phyloP scores from a whole-genome alignment of 768 basidiomycete genomes.

The Suillus decipiens region DNA sequence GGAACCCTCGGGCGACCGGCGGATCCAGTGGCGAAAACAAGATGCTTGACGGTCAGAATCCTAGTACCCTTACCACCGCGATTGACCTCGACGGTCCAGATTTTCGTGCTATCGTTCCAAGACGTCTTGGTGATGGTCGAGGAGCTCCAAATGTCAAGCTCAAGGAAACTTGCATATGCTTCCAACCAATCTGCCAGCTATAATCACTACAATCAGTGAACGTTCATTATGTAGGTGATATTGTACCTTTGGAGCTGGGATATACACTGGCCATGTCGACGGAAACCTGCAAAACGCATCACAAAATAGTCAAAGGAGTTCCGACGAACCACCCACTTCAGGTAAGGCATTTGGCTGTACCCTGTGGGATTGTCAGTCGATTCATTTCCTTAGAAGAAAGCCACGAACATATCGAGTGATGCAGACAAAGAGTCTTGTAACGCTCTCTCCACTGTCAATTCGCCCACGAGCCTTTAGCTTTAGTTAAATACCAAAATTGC shows the following conservation, averaged over 20 bases:
- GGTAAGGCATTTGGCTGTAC: constrained; percentile 58
- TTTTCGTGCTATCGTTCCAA: constrained; percentile 39
- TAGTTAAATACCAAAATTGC: background rate
- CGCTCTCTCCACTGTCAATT: constrained; percentile 44
- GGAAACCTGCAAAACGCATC: constrained; percentile 45
- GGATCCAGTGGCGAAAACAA: constrained; percentile 60
- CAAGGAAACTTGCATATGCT: constrained; percentile 56
- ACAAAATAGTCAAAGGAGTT: background rate
- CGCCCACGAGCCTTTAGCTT: constrained; percentile 3
- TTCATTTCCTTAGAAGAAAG: constrained; percentile 4
- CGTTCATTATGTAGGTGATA: background rate
- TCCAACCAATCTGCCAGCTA: constrained; percentile 72
- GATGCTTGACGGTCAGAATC: constrained; percentile 45
- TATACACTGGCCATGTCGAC: constrained; percentile 53
- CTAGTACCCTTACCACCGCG: constrained; percentile 34
- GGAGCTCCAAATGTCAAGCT: constrained; percentile 65
- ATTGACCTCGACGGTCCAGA: constrained; percentile 48
- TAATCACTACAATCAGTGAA: background rate
- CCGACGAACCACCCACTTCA: constrained; percentile 39
- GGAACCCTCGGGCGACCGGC: constrained; percentile 48
- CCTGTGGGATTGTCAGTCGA: constrained; percentile 24
- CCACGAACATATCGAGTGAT: constrained; percentile 48
- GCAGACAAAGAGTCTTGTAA: constrained; percentile 44
- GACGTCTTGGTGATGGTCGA: constrained; percentile 40
- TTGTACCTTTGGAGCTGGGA: constrained; percentile 49